Conservation (phyloP, 2,329 filamentous ascomycete species). For the Aspergillus calidoustus region DNA sequence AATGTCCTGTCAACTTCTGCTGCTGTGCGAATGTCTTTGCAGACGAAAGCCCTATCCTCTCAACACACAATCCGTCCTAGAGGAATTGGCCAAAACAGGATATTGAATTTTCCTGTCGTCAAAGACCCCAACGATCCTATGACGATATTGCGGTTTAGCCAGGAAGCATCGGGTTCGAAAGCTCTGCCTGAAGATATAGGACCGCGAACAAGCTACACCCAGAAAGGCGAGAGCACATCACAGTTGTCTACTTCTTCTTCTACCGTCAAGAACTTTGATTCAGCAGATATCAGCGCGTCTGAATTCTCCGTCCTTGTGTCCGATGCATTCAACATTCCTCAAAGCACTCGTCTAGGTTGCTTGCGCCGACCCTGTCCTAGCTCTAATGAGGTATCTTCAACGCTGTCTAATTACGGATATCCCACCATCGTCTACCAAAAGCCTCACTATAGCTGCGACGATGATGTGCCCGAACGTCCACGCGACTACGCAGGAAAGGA, state of each 20-base stretch:
- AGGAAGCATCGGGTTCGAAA: slow-evolving; percentile 61
- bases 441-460: slow-evolving; percentile 81
- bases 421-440: slow-evolving; percentile 80
- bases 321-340: slow-evolving; percentile 36
- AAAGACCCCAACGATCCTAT: slow-evolving; percentile 73
- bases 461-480: slow-evolving; percentile 75
- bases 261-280: slow-evolving; percentile 15
- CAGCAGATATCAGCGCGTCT: slow-evolving; percentile 25
- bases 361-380: slow-evolving; percentile 34
- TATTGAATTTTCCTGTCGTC: slow-evolving; percentile 72
- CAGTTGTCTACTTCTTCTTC: slow-evolving; percentile 30
- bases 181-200: slow-evolving; percentile 34
- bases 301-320: slow-evolving; percentile 29
- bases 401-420: slow-evolving; percentile 60
- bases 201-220: slow-evolving; percentile 16
- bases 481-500: slow-evolving; percentile 88
- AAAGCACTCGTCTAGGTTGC: slow-evolving; percentile 28
- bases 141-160: slow-evolving; percentile 69
- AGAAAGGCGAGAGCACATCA: slow-evolving; percentile 20
- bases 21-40: slow-evolving; percentile 22
- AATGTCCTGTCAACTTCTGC: slow-evolving; percentile 14
- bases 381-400: slow-evolving; percentile 55
- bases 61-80: slow-evolving; percentile 33
- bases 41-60: slow-evolving; percentile 27
- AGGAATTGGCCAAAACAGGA: slow-evolving; percentile 43